These are phyloP conservation scores for Aspergillus leporis DNA, from an alignment of 495 filamentous ascomycete genomes.

Conservation along the genomic window DNA sequence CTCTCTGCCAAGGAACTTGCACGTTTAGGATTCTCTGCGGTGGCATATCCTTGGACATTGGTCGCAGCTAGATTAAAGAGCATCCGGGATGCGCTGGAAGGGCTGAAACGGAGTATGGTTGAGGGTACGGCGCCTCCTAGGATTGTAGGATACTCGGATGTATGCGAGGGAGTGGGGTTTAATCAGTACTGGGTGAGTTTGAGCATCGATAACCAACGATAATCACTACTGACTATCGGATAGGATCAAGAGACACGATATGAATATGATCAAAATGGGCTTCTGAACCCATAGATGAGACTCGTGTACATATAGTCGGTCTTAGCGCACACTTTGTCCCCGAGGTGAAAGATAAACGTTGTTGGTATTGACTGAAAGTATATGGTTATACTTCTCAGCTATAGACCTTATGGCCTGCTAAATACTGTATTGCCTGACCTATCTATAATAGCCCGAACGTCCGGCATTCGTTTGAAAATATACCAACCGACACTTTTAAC, in stretches of 20 bases:
- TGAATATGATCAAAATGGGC: constrained; percentile 19
- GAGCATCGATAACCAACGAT: neutral
- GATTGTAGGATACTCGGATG: constrained; percentile 37
- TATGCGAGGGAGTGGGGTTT: constrained; percentile 44
- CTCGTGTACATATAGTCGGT: too few species aligned
- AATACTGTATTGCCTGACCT: too few species aligned
- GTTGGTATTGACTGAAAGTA: too few species aligned
- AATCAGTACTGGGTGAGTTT: constrained; percentile 41
- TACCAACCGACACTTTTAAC: too few species aligned
- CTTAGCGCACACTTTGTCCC: too few species aligned
- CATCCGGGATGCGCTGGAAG: constrained; percentile 38
- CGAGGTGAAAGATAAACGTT: too few species aligned
- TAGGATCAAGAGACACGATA: constrained; percentile 27
- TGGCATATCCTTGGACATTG: constrained; percentile 45
- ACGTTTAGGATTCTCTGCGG: constrained; percentile 36
- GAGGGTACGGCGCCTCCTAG: constrained; percentile 32
- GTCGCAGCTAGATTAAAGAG: constrained; percentile 43
- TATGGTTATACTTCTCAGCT: too few species aligned
- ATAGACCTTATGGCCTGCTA: too few species aligned
- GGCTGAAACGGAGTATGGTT: constrained; percentile 32
- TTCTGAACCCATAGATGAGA: constrained; percentile 10
- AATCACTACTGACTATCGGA: constrained; percentile 2
- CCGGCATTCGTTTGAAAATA: too few species aligned
- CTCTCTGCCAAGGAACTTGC: constrained; percentile 40
- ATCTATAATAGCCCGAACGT: too few species aligned